Conservation (phyloP, 148 eudicot species). For the Talinum fruticosum region DNA sequence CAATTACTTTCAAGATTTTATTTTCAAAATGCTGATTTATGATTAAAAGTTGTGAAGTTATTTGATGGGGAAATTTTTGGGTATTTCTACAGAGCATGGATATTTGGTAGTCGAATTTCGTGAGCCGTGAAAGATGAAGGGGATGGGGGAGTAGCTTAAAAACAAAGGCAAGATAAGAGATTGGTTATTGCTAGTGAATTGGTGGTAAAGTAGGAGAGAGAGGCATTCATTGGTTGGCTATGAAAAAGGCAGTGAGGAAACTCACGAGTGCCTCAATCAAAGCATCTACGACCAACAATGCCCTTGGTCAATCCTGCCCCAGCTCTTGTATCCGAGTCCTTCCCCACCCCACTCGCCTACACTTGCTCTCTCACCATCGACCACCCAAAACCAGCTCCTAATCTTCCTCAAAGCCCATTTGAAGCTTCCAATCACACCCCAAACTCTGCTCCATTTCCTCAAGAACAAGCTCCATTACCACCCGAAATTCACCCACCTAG, state of each 20-base stretch:
- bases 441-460: conserved; percentile 55
- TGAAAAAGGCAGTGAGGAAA: conserved; percentile 29
- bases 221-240: background rate
- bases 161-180: too few relatives aligned
- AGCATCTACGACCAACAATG: conserved; percentile 17
- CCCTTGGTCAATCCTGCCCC: background rate
- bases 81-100: too few relatives aligned
- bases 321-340: conserved; percentile 19
- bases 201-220: background rate
- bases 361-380: conserved; percentile 33
- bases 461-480: conserved; percentile 72
- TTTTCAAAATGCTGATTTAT: too few relatives aligned
- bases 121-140: too few relatives aligned
- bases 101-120: too few relatives aligned
- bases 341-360: conserved; percentile 43
- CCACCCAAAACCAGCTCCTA: conserved; percentile 57
- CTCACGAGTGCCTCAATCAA: conserved; percentile 10
- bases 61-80: too few relatives aligned
- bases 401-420: conserved; percentile 58
- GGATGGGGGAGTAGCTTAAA: too few relatives aligned
- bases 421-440: conserved; percentile 54
- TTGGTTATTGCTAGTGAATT: background rate
- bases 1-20: background rate
- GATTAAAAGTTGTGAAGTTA: too few relatives aligned
- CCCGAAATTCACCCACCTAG: conserved; percentile 73